Conservation (phyloP, 768 basidiomycete species). For the Russula emetica region DNA sequence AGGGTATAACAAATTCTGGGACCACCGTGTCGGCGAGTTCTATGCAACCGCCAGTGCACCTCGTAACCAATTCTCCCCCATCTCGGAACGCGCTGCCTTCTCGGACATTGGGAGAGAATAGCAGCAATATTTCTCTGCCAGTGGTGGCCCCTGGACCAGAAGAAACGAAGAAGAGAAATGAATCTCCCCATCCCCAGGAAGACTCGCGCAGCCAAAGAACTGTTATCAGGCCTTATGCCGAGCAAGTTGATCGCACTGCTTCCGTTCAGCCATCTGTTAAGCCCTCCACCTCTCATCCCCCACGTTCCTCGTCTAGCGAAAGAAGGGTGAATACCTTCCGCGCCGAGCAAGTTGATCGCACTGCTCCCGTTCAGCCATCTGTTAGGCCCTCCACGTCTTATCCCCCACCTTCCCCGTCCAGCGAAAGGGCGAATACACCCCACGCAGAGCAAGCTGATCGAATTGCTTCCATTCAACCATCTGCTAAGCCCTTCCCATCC, state of each 20-base stretch:
- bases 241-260: background rate
- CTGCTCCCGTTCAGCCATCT: background rate
- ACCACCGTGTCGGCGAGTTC: background rate
- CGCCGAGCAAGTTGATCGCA: background rate
- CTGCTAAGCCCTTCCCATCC: no score
- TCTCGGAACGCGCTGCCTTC: background rate
- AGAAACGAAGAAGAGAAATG: background rate
- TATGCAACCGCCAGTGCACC: background rate
- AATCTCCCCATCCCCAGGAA: background rate
- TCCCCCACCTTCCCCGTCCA: background rate
- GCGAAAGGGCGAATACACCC: no score
- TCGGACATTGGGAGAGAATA: background rate
- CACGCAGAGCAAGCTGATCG: no score
- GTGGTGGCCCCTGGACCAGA: background rate
- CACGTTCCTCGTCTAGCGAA: background rate
- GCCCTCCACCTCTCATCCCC: background rate
- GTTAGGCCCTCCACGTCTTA: background rate
- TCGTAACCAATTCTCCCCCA: no score
- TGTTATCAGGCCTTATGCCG: background rate
- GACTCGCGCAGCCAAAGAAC: background rate
- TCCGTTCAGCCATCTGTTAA: background rate
- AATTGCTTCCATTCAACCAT: no score
- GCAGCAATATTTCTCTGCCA: background rate
- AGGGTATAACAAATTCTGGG: background rate
- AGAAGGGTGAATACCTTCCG: no score